Conservation (phyloP, 2,329 filamentous ascomycete genomes). For the Cytospora chrysosperma region DNA sequence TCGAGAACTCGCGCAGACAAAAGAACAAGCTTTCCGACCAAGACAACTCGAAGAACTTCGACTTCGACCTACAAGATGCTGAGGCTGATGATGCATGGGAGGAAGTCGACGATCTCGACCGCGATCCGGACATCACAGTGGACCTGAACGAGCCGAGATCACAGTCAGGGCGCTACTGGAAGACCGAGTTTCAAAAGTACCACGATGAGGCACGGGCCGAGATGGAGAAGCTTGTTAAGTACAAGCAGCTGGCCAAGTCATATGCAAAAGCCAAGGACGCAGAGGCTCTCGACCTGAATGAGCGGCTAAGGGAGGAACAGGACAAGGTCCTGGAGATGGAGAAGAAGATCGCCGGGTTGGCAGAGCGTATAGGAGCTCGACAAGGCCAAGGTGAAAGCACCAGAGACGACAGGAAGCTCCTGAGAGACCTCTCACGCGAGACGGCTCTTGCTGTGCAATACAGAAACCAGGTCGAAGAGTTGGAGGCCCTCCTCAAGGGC, state of each 20-base stretch:
- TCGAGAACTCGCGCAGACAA: conserved; percentile 44
- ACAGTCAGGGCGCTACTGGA: conserved; percentile 77
- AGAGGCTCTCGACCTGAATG: conserved; percentile 64
- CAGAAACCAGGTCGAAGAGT: conserved; percentile 57
- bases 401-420: conserved; percentile 46
- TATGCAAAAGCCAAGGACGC: conserved; percentile 76
- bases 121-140: conserved; percentile 62
- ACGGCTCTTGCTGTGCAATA: conserved; percentile 59
- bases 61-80: conserved; percentile 38
- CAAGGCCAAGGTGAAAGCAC: conserved; percentile 38
- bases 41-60: conserved; percentile 54
- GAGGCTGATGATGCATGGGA: conserved; percentile 51
- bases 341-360: conserved; percentile 58
- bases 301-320: conserved; percentile 67
- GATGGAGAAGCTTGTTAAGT: conserved; percentile 74
- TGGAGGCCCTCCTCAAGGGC: conserved; percentile 51
- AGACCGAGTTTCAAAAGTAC: conserved; percentile 72
- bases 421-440: conserved; percentile 56
- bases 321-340: conserved; percentile 65
- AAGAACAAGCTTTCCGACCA: conserved; percentile 11
- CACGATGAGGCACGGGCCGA: conserved; percentile 69
- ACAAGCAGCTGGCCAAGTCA: conserved; percentile 76
- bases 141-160: conserved; percentile 74
- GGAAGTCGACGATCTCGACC: conserved; percentile 46
- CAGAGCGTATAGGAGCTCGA: conserved; percentile 50